Evolutionary conservation across 768 basidiomycete species (phyloP), one percentile per base, ranked within the genome.

Genomic region (Mycena vitilis): DNA sequence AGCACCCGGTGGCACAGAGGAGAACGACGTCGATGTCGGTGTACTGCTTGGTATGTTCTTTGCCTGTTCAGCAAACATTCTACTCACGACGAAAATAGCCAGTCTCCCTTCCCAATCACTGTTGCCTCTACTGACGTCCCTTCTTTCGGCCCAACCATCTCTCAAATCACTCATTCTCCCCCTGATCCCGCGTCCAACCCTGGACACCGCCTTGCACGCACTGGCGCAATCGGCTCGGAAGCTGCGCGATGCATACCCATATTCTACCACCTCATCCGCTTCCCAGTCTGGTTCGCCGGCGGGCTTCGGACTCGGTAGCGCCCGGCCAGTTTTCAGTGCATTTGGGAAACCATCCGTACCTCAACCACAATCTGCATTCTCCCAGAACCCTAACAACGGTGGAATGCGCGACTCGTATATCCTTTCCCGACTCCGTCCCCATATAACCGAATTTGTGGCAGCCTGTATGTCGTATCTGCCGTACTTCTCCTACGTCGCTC

Each of bases 381-480:
- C 72, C 23, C 76, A 75, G 47, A 77, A 78, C n/a, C 76, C 75
- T 48, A 77, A 78, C n/a, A 81, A 81, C 60, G 78, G 85, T 55
- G 87, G 87, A 44, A 95, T 95, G 92, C 89, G 94, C 67, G 91
- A 94, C 65, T 88, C 90, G 8, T 95, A 95, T 77, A 85, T 95
- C 71, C 79, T 89, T 45, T 92, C 90, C 20, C 86, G 94, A 62
- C 82, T 95, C 20, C 87, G 90, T 55, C 90, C 91, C 18, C 89
- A 91, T 77, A 88, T 95, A 57, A 80, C 84, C 59, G 94, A 95
- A 59, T 95, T 93, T 72, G 89, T 91, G 37, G 86, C 94, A 4
- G 87, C 90, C 37, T 92, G 88, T 77, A 85, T 89, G 77, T 91
- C 94, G 8, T 95, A 95, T 76, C 87, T 95, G 54, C 93, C 92